Evolutionary conservation across 139 green algal species (phyloP).

Genomic region (Pedinophyceae sp.): DNA sequence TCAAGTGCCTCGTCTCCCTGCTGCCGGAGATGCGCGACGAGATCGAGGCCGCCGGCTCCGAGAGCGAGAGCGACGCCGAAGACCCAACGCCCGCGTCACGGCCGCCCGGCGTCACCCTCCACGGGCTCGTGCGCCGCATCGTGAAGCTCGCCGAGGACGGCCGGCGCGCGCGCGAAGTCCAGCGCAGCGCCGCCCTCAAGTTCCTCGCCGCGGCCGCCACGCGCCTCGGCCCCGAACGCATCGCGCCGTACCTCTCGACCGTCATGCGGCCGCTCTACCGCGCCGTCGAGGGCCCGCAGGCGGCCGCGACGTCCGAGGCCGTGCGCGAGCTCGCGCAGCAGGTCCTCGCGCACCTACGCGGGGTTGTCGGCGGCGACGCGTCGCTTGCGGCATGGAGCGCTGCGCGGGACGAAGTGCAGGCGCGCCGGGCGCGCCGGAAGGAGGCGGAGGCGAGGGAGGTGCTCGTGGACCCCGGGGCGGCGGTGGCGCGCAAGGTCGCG

Average conservation of each 20-base stretch:
- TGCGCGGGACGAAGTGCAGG: slow-evolving; percentile 29
- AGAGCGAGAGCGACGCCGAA: slow-evolving; percentile 3
- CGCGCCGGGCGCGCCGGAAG: slow-evolving; percentile 25
- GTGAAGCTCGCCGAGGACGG: slow-evolving; percentile 43
- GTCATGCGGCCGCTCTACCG: slow-evolving; percentile 60
- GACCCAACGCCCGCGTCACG: background rate
- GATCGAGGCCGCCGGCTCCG: slow-evolving; percentile 7
- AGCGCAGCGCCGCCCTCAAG: slow-evolving; percentile 41
- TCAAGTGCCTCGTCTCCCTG: slow-evolving; percentile 67
- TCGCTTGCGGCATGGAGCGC: slow-evolving; percentile 46
- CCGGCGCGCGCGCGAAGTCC: slow-evolving; percentile 12
- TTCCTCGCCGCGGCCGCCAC: slow-evolving; percentile 35
- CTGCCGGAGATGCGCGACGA: slow-evolving; percentile 22
- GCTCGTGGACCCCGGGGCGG: slow-evolving; percentile 60
- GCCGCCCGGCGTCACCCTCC: slow-evolving; percentile 27
- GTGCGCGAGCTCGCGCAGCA: slow-evolving; percentile 34
- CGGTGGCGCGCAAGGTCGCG: slow-evolving; percentile 28
- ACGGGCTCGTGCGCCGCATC: slow-evolving; percentile 48
- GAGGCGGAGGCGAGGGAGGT: slow-evolving; percentile 21
- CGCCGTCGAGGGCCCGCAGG: slow-evolving; percentile 35
- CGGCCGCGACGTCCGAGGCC: slow-evolving; percentile 5
- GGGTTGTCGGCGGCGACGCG: slow-evolving; percentile 39
- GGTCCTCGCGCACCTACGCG: slow-evolving; percentile 51
- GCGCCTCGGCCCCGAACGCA: slow-evolving; percentile 23
- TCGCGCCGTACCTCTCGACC: slow-evolving; percentile 38